Evolutionary conservation across 352 stramenopile species (phyloP).

Genomic region (Blastocystis sp.): DNA sequence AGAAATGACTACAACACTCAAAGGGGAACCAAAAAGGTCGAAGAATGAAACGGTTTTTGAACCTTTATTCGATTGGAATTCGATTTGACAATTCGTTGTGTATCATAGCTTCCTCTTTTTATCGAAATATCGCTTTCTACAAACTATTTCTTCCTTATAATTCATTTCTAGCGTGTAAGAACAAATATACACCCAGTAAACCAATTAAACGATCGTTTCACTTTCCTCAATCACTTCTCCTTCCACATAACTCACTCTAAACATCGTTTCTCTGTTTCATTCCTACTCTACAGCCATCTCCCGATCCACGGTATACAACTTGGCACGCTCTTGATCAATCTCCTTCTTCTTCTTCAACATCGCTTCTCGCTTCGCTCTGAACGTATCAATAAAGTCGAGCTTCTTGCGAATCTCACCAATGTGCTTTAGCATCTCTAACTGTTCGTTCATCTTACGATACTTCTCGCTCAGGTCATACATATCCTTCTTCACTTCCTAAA

Average conservation of each 20-base stretch:
- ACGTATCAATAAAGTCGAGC: not conserved
- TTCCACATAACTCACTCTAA: not conserved
- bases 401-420: constrained; percentile 40
- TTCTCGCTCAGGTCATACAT: not conserved
- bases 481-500: not conserved
- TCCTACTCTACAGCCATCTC: not conserved
- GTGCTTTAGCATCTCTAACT: constrained; percentile 1
- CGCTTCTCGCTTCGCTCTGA: not conserved
- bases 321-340: not conserved
- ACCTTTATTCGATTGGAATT: not conserved
- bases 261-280: not conserved
- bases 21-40: no score
- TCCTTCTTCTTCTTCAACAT: not conserved
- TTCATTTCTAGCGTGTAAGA: not conserved
- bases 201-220: not conserved
- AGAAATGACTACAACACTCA: no score
- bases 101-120: not conserved
- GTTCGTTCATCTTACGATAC: constrained; percentile 17
- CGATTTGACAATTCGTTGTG: not conserved
- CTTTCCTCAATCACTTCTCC: not conserved
- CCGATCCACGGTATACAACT: not conserved
- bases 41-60: not conserved
- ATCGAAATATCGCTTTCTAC: not conserved
- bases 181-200: constrained; percentile 12
- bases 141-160: not conserved